Evolutionary conservation across 257 asterid genomes (phyloP).

Genomic region (Rubia yunnanensis): DNA sequence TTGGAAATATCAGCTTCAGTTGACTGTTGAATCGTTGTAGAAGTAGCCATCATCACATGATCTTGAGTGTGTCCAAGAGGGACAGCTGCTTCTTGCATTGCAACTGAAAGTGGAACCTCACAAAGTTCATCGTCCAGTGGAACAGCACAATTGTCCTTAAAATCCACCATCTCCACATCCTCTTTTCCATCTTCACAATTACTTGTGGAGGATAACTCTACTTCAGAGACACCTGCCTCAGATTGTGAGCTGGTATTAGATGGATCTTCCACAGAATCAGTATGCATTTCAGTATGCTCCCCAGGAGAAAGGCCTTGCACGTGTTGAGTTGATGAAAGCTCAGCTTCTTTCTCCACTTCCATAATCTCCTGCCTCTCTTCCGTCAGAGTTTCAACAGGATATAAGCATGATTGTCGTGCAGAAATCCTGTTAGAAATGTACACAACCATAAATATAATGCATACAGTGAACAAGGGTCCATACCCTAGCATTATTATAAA

Average conservation of each 20-base stretch:
- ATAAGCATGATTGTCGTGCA: constrained; percentile 57
- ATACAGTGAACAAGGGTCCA: not conserved
- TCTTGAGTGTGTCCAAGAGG: constrained; percentile 11
- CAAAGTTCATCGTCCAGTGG: constrained; percentile 26
- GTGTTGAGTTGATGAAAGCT: constrained; percentile 21
- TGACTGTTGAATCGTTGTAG: not conserved
- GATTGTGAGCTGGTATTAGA: constrained; percentile 20
- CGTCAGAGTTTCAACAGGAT: constrained; percentile 36
- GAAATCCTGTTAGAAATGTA: constrained; percentile 35
- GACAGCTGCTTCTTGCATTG: constrained; percentile 21
- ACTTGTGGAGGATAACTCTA: constrained; percentile 13
- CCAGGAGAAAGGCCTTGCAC: constrained; percentile 25
- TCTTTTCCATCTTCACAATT: constrained; percentile 22
- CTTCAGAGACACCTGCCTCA: constrained; percentile 18
- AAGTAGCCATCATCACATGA: constrained; percentile 10
- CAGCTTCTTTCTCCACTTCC: constrained; percentile 28
- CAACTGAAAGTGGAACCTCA: constrained; percentile 11
- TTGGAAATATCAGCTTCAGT: not conserved
- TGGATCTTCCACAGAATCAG: constrained; percentile 24
- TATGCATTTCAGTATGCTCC: constrained; percentile 19
- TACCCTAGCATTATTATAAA: not conserved
- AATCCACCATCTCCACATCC: constrained; percentile 22
- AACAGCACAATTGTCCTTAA: constrained; percentile 23
- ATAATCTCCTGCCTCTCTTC: constrained; percentile 26
- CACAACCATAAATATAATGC: not conserved